These are phyloP conservation scores for Wickerhamomyces ciferrii DNA, from an alignment of 805 yeast species.

Conservation along the genomic window DNA sequence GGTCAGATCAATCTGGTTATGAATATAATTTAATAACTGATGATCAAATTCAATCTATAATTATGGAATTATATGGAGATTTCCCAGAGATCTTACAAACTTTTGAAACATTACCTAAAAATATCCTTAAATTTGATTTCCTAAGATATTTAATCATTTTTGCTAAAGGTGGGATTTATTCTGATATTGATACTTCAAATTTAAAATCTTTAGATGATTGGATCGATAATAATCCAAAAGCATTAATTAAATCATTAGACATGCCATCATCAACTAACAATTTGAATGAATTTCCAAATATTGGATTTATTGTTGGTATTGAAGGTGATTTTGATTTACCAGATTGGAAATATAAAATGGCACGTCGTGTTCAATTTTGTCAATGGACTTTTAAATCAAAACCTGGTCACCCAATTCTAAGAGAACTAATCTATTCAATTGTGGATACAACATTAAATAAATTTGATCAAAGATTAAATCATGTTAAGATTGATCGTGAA, in stretches of 20 bases:
- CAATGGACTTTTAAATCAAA: slow-evolving; percentile 54
- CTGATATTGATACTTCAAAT: slow-evolving; percentile 53
- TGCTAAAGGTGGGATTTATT: slow-evolving; percentile 51
- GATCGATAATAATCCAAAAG: slow-evolving; percentile 31
- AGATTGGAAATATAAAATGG: slow-evolving; percentile 45
- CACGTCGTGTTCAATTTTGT: slow-evolving; percentile 50
- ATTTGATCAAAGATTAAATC: slow-evolving; percentile 24
- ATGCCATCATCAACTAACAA: slow-evolving; percentile 22
- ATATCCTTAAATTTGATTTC: slow-evolving; percentile 35
- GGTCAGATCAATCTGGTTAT: slow-evolving; percentile 14
- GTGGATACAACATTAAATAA: slow-evolving; percentile 43
- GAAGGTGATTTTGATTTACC: slow-evolving; percentile 46
- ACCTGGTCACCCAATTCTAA: slow-evolving; percentile 52
- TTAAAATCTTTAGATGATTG: slow-evolving; percentile 52
- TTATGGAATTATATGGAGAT: slow-evolving; percentile 30
- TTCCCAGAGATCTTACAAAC: slow-evolving; percentile 46
- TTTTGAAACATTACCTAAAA: slow-evolving; percentile 35
- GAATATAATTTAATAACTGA: slow-evolving; percentile 28
- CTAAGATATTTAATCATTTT: slow-evolving; percentile 44
- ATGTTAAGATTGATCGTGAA: slow-evolving; percentile 20
- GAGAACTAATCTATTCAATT: slow-evolving; percentile 47
- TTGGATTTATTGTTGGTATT: slow-evolving; percentile 48
- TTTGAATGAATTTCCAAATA: slow-evolving; percentile 32
- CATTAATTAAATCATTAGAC: neutral
- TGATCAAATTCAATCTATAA: slow-evolving; percentile 31